Evolutionary conservation across 495 filamentous ascomycete genomes (phyloP), one percentile per base, ranked within the genome.

Genomic region (Podospora bellae-mahoneyi): DNA sequence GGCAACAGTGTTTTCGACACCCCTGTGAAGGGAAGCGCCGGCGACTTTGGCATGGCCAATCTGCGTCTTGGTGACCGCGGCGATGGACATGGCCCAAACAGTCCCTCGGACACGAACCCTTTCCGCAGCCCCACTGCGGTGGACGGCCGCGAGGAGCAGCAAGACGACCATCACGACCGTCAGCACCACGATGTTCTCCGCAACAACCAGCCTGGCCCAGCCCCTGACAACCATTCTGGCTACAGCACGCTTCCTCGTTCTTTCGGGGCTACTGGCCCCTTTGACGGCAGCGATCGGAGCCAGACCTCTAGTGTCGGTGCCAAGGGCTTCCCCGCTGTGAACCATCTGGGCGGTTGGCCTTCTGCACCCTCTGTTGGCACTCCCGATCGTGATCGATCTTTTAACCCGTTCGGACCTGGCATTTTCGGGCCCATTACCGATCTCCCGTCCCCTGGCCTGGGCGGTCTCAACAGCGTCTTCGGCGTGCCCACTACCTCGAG

Each of bases 61-160:
- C 86, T 92, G 61, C 71, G 87, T 84, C 59, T 91, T 83, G 77
- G 90, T 83, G 63, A 89, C 65, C 71, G 74, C 82, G 71, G 64
- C 19, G 74, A 78, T 69, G 78, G 76, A 83, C 70, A 88, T 83
- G 72, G 85, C 81, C 58, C 86, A 71, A 66, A 91, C 68, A 98
- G 96, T 74, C 96, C 95, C 48, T 95, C 94, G 0, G 93, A 97
- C 68, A 98, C 95, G 0, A 99, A 99, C 77, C 96, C 95, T n/a
- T 99, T 94, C 74, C 91, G 91, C 70, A 98, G 94, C 77, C 96
- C 95, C 9, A 88, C 69, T 39, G 71, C 63, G 9, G 39, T 16
- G 7, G 72, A 76, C 15, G 74, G 91, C n/a, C 90, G 87, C n/a
- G 91, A 93, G 19, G 87, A 88, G 39, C 83, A 83, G 0, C 89